Evolutionary conservation across 1,284 basidiomycete species (phyloP).

Genomic region (Austroboletus niveus): DNA sequence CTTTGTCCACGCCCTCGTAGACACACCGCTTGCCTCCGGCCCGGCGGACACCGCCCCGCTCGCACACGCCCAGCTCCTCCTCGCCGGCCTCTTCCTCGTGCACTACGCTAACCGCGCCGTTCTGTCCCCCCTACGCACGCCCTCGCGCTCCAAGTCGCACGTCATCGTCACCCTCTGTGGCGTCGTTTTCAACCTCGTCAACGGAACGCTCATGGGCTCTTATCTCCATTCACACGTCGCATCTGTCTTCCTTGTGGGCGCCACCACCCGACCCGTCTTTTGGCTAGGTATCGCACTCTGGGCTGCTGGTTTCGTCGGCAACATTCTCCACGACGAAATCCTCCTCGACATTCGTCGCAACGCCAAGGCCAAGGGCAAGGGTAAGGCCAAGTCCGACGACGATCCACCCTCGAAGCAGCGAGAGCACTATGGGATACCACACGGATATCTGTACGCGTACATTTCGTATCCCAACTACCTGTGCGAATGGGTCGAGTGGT

Average conservation of each 20-base stretch:
- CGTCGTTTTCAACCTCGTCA: slow-evolving; percentile 69
- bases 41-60: slow-evolving; percentile 30
- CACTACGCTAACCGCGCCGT: slow-evolving; percentile 88
- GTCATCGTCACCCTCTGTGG: slow-evolving; percentile 60
- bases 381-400: slow-evolving; percentile 31
- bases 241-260: slow-evolving; percentile 38
- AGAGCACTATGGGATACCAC: slow-evolving; percentile 78
- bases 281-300: slow-evolving; percentile 65
- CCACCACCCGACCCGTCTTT: slow-evolving; percentile 47
- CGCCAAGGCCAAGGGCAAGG: slow-evolving; percentile 39
- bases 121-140: slow-evolving; percentile 79
- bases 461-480: slow-evolving; percentile 94
- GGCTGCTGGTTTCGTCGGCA: slow-evolving; percentile 71
- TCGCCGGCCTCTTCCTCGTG: slow-evolving; percentile 60
- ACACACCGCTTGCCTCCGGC: slow-evolving; percentile 43
- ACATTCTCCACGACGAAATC: slow-evolving; percentile 87
- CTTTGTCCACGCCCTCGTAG: slow-evolving; percentile 52
- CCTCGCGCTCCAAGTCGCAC: slow-evolving; percentile 78
- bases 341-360: slow-evolving; percentile 70
- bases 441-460: slow-evolving; percentile 74
- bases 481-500: slow-evolving; percentile 90
- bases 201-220: slow-evolving; percentile 68
- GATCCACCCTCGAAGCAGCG: slow-evolving; percentile 19
- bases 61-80: slow-evolving; percentile 47
- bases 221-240: slow-evolving; percentile 62